A percentile compares a stretch with the other conserved stretches of the same genome.
Conservation (phyloP, 2,329 filamentous ascomycete species). For the Beauveria scarabaeidicola region DNA sequence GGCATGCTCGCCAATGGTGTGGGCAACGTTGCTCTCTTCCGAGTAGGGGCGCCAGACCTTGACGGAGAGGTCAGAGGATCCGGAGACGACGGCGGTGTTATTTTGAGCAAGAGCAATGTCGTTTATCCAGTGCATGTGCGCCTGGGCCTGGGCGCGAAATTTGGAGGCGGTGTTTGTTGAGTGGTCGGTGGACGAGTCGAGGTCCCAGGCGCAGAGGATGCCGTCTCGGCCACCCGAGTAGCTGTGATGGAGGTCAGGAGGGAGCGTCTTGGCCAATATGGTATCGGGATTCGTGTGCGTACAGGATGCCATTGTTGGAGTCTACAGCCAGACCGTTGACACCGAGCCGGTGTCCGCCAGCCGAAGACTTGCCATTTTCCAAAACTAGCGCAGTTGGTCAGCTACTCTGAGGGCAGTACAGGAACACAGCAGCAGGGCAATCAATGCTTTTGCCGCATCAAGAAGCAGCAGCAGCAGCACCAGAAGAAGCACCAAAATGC, state of each 20-base stretch:
- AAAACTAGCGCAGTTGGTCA: slow-evolving; percentile 36
- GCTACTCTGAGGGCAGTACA: background rate
- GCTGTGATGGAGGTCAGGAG: slow-evolving; percentile 36
- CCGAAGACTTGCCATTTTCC: slow-evolving; percentile 48
- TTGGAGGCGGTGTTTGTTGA: slow-evolving; percentile 39
- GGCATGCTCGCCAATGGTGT: slow-evolving; percentile 82
- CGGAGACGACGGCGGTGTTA: slow-evolving; percentile 74
- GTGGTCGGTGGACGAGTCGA: slow-evolving; percentile 45
- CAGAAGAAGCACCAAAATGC: no score
- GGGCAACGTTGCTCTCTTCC: slow-evolving; percentile 42
- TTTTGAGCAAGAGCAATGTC: slow-evolving; percentile 75
- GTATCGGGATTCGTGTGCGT: slow-evolving; percentile 29
- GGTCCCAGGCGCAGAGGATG: slow-evolving; percentile 91
- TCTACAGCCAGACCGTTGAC: slow-evolving; percentile 93
- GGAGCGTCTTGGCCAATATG: slow-evolving; percentile 12
- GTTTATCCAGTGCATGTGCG: slow-evolving; percentile 95
- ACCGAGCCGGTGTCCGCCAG: slow-evolving; percentile 80
- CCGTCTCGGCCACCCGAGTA: slow-evolving; percentile 96
- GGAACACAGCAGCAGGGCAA: no score
- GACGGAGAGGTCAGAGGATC: slow-evolving; percentile 88
- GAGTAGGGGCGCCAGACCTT: slow-evolving; percentile 81
- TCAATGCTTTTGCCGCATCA: background rate
- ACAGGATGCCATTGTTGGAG: slow-evolving; percentile 76
- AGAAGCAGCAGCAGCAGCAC: background rate
- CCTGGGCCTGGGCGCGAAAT: slow-evolving; percentile 55